A percentile compares a stretch with the other conserved stretches of the same genome.
Evolutionary conservation across 78 protist genomes (phyloP).

Genomic region (Polysphondylium violaceum): DNA sequence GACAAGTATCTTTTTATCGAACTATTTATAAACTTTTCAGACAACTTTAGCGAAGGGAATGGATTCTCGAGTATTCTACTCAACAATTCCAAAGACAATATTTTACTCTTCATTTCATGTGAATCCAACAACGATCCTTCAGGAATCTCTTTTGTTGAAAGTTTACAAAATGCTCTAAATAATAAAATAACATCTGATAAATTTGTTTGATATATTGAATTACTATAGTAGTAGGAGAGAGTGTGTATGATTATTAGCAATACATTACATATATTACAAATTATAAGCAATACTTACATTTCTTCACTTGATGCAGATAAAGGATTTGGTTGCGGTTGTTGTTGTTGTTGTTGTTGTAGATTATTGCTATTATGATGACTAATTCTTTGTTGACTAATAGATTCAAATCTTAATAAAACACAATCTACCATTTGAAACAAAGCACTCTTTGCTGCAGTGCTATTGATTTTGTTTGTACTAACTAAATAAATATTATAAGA

Average conservation of each 20-base stretch:
- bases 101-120: slow-evolving; percentile 80
- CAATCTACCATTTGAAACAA: slow-evolving; percentile 79
- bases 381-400: slow-evolving; percentile 10
- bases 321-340: too few relatives aligned
- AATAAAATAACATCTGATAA: slow-evolving; percentile 71
- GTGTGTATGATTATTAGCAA: too few relatives aligned
- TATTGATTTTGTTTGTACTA: slow-evolving; percentile 39
- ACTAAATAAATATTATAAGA: slow-evolving; percentile 84
- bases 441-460: slow-evolving; percentile 58
- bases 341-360: not conserved
- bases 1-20: slow-evolving; percentile 88
- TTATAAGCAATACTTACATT: not conserved
- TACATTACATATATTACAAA: too few relatives aligned
- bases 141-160: slow-evolving; percentile 59
- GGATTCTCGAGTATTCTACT: slow-evolving; percentile 74
- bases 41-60: slow-evolving; percentile 73
- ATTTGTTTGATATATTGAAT: slow-evolving; percentile 79
- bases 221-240: too few relatives aligned
- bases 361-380: slow-evolving; percentile 4
- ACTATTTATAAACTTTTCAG: slow-evolving; percentile 79
- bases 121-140: slow-evolving; percentile 27
- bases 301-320: slow-evolving; percentile 34
- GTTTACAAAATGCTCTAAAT: slow-evolving; percentile 73
- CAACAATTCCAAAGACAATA: slow-evolving; percentile 84
- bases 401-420: slow-evolving; percentile 49